Conservation (phyloP, 2,329 filamentous ascomycete species). For the Fonsecaea monophora region DNA sequence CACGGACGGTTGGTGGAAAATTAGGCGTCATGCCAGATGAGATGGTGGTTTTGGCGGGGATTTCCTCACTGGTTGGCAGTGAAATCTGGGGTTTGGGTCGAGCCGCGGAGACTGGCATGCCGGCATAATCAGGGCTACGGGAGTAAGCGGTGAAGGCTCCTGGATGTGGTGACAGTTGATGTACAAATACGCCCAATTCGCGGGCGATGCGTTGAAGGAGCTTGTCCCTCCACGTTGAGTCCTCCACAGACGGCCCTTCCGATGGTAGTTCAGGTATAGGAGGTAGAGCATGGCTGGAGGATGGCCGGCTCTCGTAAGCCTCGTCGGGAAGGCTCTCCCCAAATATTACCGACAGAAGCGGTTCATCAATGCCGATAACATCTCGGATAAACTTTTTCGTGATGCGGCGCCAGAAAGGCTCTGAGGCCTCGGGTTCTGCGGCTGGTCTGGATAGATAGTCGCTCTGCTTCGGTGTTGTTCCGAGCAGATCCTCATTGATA, state of each 20-base stretch:
- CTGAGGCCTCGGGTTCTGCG: conserved; percentile 58
- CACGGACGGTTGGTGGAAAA: conserved; percentile 58
- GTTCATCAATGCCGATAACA: conserved; percentile 88
- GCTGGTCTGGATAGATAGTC: conserved; percentile 32
- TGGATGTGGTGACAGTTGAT: conserved; percentile 83
- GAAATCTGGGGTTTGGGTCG: conserved; percentile 41
- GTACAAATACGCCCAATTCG: conserved; percentile 83
- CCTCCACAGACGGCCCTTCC: conserved; percentile 24
- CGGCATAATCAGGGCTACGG: conserved; percentile 74
- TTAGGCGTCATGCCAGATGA: conserved; percentile 46
- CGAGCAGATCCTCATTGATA: conserved; percentile 36
- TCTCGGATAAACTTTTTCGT: conserved; percentile 87
- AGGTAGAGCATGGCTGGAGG: conserved; percentile 29
- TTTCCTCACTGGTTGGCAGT: conserved; percentile 41
- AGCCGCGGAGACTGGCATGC: conserved; percentile 64
- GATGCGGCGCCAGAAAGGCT: conserved; percentile 79
- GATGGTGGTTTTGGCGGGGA: conserved; percentile 16
- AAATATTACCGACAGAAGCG: conserved; percentile 81
- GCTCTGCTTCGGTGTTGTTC: conserved; percentile 39
- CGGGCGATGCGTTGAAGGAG: conserved; percentile 83
- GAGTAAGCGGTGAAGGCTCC: conserved; percentile 86
- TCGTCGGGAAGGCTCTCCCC: conserved; percentile 74
- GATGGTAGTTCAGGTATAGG: conserved; percentile 36
- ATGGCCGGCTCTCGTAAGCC: conserved; percentile 33
- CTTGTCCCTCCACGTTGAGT: conserved; percentile 71